phyloP scores from a whole-genome alignment of 2,329 filamentous ascomycete species.

The Endoconidiophora polonica region DNA sequence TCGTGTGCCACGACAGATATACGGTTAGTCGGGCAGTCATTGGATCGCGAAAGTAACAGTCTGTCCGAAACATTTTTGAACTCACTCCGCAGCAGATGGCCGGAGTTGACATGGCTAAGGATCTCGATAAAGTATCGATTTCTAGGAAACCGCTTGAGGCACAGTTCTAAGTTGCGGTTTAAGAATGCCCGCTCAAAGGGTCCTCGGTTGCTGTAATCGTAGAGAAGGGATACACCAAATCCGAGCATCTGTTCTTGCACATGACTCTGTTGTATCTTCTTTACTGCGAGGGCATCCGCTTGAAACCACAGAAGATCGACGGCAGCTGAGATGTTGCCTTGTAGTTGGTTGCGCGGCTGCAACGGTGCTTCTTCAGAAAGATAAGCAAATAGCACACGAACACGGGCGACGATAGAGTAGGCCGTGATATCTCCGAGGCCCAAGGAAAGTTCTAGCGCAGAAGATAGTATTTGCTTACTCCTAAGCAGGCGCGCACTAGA shows the following conservation, averaged over 20 bases:
- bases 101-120: slow-evolving; percentile 56
- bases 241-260: slow-evolving; percentile 53
- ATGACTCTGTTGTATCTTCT: slow-evolving; percentile 19
- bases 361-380: slow-evolving; percentile 28
- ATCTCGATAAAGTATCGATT: slow-evolving; percentile 63
- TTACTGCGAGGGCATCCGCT: slow-evolving; percentile 27
- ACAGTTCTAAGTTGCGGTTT: slow-evolving; percentile 42
- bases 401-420: slow-evolving; percentile 41
- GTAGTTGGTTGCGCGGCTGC: slow-evolving; percentile 28
- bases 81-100: slow-evolving; percentile 58
- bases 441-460: slow-evolving; percentile 38
- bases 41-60: slow-evolving; percentile 26
- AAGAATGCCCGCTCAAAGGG: slow-evolving; percentile 53
- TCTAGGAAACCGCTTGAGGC: slow-evolving; percentile 48
- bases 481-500: slow-evolving; percentile 32
- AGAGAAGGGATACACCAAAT: slow-evolving; percentile 47
- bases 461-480: slow-evolving; percentile 33
- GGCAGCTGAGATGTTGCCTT: slow-evolving; percentile 40
- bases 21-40: slow-evolving; percentile 28
- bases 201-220: slow-evolving; percentile 39
- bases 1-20: slow-evolving; percentile 37
- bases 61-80: slow-evolving; percentile 48
- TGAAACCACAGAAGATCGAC: slow-evolving; percentile 26
- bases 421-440: slow-evolving; percentile 29
- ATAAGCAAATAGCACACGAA: slow-evolving; percentile 50